Evolutionary conservation across 768 basidiomycete species (phyloP).

Genomic region (Aureoboletus auriporus): DNA sequence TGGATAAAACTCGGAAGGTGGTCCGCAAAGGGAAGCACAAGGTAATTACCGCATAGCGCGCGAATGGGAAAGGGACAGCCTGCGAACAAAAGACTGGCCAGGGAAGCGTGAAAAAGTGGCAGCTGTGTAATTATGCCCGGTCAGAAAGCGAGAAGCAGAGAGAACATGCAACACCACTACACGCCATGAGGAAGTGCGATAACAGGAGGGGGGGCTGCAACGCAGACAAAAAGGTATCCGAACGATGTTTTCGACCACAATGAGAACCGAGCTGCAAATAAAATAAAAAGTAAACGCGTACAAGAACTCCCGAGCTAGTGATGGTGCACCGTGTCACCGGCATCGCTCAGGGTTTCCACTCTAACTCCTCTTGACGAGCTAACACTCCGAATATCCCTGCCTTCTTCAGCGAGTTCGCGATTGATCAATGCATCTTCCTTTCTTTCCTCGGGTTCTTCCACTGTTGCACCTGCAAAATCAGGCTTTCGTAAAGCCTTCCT

Average conservation of each 20-base stretch:
- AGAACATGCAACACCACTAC: conserved; percentile 25
- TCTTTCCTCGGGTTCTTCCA: conserved; percentile 55
- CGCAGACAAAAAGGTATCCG: conserved; percentile 33
- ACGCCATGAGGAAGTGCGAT: conserved; percentile 26
- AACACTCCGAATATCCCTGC: conserved; percentile 84
- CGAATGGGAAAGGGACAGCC: conserved; percentile 23
- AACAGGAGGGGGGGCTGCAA: conserved; percentile 24
- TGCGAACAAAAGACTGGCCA: conserved; percentile 22
- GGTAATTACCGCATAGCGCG: conserved; percentile 28
- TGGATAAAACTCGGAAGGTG: conserved; percentile 12
- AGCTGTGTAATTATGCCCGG: conserved; percentile 24
- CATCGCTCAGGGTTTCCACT: conserved; percentile 66
- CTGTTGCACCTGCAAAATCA: conserved; percentile 68
- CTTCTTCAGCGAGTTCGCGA: conserved; percentile 83
- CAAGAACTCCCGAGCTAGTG: conserved; percentile 36
- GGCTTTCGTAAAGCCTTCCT: conserved; percentile 85
- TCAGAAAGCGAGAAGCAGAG: conserved; percentile 31
- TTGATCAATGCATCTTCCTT: conserved; percentile 45
- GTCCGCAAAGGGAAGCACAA: conserved; percentile 22
- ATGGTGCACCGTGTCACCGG: conserved; percentile 47
- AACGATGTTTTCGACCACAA: conserved; percentile 27
- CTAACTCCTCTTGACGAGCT: conserved; percentile 73
- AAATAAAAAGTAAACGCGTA: conserved; percentile 33
- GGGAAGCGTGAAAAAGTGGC: conserved; percentile 23
- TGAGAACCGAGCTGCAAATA: conserved; percentile 34